Base-by-base conservation (phyloP, 2,329 filamentous ascomycete genomes). In the Ascochyta pisi region DNA sequence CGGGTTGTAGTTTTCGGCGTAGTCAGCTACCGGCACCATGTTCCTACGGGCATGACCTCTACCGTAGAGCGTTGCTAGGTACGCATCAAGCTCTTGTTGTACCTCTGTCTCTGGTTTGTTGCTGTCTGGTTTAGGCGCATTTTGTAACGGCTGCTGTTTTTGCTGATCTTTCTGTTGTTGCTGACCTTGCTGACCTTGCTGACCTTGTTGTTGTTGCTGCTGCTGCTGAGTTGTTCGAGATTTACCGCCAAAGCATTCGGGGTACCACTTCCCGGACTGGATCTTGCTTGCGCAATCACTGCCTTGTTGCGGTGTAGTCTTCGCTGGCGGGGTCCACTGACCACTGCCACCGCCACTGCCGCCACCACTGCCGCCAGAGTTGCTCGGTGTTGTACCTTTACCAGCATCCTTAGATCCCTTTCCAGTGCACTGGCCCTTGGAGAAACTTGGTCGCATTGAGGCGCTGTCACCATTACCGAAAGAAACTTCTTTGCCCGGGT, bases 401-500 rank as follows among this genome's bases (percentile, higher is more conserved):
- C 52, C 63, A 39, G 61, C 63, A 8, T 47, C 44, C 50, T 56
- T 64, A 1, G 51, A 54, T 5, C 64, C 64, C 7, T 60, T 56
- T 5, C 66, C 69, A 8, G 55, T 62, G 42, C 69, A 73, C 24
- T 55, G 24, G 1, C 55, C 60, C 6, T 38, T 62, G 12, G 46
- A 56, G 12, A 60, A 61, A 24, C 53, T 60, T 8, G 55, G 50
- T 29, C 50, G 46, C 29, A 55, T 44, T 6, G 55, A 68, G 35
- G 62, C 63, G 46, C 57, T 73, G 19, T 73, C 61, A 4, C 69
- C 71, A 42, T 70, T 70, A 5, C 67, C 76, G 51, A 77, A 81
- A 4, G 65, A 56, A 3, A 81, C 76, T 41, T 76, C 73, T 1
- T 63, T 57, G 0, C 79, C 79, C 15, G 78, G 78, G 38, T 75